phyloP scores from a whole-genome alignment of 805 yeast species.

The Candida xyloterini region DNA sequence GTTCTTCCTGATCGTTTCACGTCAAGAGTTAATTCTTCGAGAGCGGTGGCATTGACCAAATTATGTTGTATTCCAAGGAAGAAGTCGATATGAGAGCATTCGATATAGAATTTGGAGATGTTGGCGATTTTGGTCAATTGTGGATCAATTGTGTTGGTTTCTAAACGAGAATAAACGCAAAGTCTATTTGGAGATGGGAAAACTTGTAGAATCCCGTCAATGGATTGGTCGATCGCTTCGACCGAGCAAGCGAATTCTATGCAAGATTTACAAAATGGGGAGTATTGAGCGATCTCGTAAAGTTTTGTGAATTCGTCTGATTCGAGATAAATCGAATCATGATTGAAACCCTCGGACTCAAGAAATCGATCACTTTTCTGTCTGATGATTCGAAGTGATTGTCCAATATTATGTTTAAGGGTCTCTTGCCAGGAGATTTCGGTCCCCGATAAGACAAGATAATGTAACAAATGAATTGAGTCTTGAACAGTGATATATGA shows the following conservation, averaged over 20 bases:
- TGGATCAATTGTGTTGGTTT: too few species aligned
- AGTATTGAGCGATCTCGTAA: constrained; percentile 1
- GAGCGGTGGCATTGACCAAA: background rate
- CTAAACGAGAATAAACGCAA: background rate
- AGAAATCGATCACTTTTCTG: constrained; percentile 7
- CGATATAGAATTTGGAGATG: background rate
- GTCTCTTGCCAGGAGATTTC: constrained; percentile 10
- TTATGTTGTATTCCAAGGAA: constrained; percentile 1
- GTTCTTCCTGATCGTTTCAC: constrained; percentile 9
- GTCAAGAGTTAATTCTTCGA: constrained; percentile 4
- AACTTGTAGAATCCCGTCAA: background rate
- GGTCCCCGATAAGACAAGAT: background rate
- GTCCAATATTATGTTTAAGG: constrained; percentile 3
- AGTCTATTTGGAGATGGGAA: constrained; percentile 9
- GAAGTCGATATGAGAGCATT: constrained; percentile 4
- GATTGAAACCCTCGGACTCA: background rate
- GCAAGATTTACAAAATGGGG: constrained; percentile 1
- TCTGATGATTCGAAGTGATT: constrained; percentile 9
- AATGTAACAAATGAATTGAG: constrained; percentile 8
- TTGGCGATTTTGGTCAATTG: too few species aligned
- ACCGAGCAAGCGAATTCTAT: constrained; percentile 9
- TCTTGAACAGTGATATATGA: constrained; percentile 6
- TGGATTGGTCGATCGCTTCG: background rate
- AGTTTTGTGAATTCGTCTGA: constrained; percentile 7
- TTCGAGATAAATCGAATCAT: constrained; percentile 4